Evolutionary conservation across 2,329 filamentous ascomycete genomes (phyloP), one percentile per base, ranked within the genome.

Genomic region (Neospermospora avenae): DNA sequence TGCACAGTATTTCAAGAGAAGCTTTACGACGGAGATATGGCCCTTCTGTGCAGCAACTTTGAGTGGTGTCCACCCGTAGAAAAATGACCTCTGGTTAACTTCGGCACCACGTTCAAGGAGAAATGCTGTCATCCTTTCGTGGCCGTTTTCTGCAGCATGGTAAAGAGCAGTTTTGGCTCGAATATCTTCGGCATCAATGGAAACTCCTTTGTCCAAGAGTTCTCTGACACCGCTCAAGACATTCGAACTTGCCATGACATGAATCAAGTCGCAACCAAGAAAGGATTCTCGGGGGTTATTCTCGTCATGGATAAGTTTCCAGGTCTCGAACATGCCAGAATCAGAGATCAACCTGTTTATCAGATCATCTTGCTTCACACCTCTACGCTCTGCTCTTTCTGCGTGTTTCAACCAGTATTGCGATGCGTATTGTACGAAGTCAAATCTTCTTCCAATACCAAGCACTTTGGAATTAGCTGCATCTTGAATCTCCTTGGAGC

Each of bases 341-440:
- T n/a, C 42, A 3, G 37, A 8, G 5, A 18, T 35, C 13, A 64
- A 59, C 2, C 48, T n/a, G 3, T 42, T 6, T 10, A 45, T 20
- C 7, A 65, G 13, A n/a, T 49, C 22, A 1, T 28, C 31, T 53
- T 67, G 63, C 2, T 18, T 18, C 4, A 56, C 16, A 0, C 55
- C 59, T 8, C 31, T 28, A 4, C 6, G n/a, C 22, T 68, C 63
- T 4, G 65, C 64, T 53, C 39, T 35, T 37, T 37, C 35, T n/a
- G 63, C 59, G 37, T 68, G 66, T 4, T 24, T 1, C 2, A 62
- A 20, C 49, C 59, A 60, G 20, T 46, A 63, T 25, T 35, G 55
- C 1, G 55, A 31, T 2, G 62, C 65, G 37, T 68, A 68, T 34
- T 53, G 13, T 0, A 64, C 4, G 31, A 68, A 67, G 1, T 31